A percentile compares a stretch with the other conserved stretches of the same genome.
Evolutionary conservation across 2,329 filamentous ascomycete genomes (phyloP).

Genomic region (Trichoderma harzianum): DNA sequence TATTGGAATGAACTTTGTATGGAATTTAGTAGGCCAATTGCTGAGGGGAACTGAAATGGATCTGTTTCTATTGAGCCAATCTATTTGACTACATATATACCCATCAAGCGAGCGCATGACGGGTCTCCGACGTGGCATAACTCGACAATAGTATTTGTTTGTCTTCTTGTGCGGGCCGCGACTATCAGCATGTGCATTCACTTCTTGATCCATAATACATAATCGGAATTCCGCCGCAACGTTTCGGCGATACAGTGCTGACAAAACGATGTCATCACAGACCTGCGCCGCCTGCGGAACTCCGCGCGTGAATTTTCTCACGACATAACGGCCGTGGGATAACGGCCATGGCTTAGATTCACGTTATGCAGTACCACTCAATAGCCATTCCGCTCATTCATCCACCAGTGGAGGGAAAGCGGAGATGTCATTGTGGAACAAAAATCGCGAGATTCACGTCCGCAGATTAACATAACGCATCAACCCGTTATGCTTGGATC

Average conservation of each 20-base stretch:
- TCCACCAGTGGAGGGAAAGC: background rate
- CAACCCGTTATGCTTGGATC: background rate
- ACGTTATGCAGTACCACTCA: background rate
- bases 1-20: background rate
- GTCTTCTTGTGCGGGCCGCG: background rate
- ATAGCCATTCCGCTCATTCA: background rate
- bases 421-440: background rate
- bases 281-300: background rate
- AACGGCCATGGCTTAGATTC: background rate
- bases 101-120: background rate
- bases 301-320: background rate
- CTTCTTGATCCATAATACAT: background rate
- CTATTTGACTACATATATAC: background rate
- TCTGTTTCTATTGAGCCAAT: background rate
- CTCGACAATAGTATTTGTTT: background rate
- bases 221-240: background rate
- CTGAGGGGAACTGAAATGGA: background rate
- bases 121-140: background rate
- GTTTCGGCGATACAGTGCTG: background rate
- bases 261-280: background rate
- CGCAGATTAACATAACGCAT: background rate
- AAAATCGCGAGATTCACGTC: background rate
- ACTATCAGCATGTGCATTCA: background rate
- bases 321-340: background rate
- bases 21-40: too few species aligned